These are phyloP conservation scores for Aspergillus awamori DNA, from an alignment of 2,329 filamentous ascomycete species.

Conservation along the genomic window DNA sequence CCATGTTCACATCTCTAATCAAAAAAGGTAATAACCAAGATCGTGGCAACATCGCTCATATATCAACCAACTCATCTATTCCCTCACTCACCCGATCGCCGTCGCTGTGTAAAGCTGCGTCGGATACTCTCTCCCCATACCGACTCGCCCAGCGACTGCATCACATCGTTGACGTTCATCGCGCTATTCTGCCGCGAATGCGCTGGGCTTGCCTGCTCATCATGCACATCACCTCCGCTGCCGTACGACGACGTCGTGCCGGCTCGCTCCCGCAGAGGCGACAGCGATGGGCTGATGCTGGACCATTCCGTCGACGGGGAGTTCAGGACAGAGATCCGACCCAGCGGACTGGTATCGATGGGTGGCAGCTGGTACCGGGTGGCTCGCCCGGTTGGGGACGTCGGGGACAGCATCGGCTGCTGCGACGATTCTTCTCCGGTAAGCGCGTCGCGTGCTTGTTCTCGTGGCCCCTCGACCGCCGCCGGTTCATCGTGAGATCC, in stretches of 20 bases:
- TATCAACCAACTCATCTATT: slow-evolving; percentile 16
- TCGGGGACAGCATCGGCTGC: slow-evolving; percentile 39
- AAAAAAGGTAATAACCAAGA: background rate
- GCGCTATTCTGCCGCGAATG: slow-evolving; percentile 66
- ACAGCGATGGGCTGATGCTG: slow-evolving; percentile 55
- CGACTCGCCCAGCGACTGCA: slow-evolving; percentile 83
- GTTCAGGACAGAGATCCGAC: slow-evolving; percentile 39
- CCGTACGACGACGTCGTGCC: slow-evolving; percentile 35
- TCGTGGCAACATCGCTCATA: slow-evolving; percentile 19
- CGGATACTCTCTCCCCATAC: slow-evolving; percentile 93
- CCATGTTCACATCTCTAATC: background rate
- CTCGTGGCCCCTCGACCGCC: slow-evolving; percentile 21
- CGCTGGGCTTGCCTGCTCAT: slow-evolving; percentile 29
- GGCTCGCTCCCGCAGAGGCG: slow-evolving; percentile 33
- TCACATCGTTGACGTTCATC: slow-evolving; percentile 74
- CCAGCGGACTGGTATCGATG: slow-evolving; percentile 44
- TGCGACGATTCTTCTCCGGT: slow-evolving; percentile 9
- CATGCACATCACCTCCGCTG: slow-evolving; percentile 22
- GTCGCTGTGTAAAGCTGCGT: slow-evolving; percentile 74
- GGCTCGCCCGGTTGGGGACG: slow-evolving; percentile 33
- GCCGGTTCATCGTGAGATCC: slow-evolving; percentile 54
- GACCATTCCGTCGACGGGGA: slow-evolving; percentile 50
- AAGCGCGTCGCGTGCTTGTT: slow-evolving; percentile 10
- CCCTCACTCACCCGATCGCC: slow-evolving; percentile 37
- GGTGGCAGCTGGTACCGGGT: slow-evolving; percentile 52